phyloP scores from a whole-genome alignment of 78 protist species.

The Dictyostelium capitatum region DNA sequence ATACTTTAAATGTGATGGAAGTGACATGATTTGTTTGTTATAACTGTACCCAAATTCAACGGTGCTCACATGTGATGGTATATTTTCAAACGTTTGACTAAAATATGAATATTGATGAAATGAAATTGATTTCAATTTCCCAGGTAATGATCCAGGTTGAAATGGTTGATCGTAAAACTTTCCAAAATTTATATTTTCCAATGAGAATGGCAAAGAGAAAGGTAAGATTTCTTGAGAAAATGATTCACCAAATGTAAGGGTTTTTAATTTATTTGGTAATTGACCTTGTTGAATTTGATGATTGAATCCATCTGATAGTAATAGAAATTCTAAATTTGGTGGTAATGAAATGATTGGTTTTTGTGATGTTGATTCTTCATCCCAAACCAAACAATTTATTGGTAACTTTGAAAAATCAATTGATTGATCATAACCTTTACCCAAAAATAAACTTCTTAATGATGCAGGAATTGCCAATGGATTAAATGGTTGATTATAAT shows the following conservation, averaged over 20 bases:
- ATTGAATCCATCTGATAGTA: conserved; percentile 2
- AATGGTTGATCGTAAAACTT: not conserved
- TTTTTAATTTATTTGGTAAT: not conserved
- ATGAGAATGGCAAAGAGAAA: not conserved
- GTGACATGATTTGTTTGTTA: not conserved
- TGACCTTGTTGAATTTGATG: not conserved
- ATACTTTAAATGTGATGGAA: not conserved
- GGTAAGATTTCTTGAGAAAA: not conserved
- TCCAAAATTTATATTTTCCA: not conserved
- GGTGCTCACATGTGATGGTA: not conserved
- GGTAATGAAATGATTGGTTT: not conserved
- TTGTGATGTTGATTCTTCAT: not conserved
- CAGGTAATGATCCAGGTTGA: not conserved
- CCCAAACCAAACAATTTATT: not conserved
- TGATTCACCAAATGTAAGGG: not conserved
- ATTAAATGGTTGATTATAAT: conserved; percentile 9
- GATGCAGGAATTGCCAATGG: not conserved
- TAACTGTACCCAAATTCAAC: not conserved
- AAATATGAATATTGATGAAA: conserved; percentile 3
- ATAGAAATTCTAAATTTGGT: not conserved
- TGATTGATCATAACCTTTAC: conserved; percentile 24
- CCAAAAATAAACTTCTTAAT: conserved; percentile 17
- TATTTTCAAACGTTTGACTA: conserved; percentile 20
- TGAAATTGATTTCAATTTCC: not conserved
- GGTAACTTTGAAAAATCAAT: not conserved